phyloP scores from a whole-genome alignment of 1,139 yeast genomes.

The Spathaspora sp. region DNA sequence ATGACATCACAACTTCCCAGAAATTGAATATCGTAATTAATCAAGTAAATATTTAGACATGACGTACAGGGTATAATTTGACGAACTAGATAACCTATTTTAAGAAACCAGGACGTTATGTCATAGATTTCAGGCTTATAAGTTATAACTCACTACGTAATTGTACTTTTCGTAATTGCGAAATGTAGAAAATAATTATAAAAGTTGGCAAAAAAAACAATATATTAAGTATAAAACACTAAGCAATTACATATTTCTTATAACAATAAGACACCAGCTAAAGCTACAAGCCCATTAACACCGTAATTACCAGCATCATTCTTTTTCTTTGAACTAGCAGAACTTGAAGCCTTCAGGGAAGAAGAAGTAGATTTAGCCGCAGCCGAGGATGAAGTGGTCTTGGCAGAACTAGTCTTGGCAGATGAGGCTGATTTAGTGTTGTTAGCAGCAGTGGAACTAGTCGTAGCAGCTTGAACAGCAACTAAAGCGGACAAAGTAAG shows the following conservation, averaged over 20 bases:
- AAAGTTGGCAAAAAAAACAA: neutral
- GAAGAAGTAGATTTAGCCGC: neutral
- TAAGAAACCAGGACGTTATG: too few species aligned
- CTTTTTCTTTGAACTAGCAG: constrained; percentile 26
- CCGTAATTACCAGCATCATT: constrained; percentile 11
- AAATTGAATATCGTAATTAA: too few species aligned
- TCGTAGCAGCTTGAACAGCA: constrained; percentile 6
- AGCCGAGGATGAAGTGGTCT: neutral
- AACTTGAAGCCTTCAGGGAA: constrained; percentile 11
- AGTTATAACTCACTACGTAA: too few species aligned
- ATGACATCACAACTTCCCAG: too few species aligned
- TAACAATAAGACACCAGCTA: neutral
- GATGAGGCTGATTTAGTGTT: neutral
- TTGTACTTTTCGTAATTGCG: too few species aligned
- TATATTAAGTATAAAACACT: neutral
- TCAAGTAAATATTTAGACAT: too few species aligned
- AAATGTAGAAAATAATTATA: neutral
- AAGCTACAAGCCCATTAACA: neutral
- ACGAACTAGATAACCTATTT: too few species aligned
- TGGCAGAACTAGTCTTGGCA: neutral
- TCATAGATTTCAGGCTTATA: too few species aligned
- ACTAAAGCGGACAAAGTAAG: constrained; percentile 2
- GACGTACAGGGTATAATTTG: too few species aligned
- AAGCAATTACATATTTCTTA: neutral
- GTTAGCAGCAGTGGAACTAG: constrained; percentile 6